These are phyloP conservation scores for Botrytis hyacinthi DNA, from an alignment of 2,329 filamentous ascomycete species.

Conservation along the genomic window DNA sequence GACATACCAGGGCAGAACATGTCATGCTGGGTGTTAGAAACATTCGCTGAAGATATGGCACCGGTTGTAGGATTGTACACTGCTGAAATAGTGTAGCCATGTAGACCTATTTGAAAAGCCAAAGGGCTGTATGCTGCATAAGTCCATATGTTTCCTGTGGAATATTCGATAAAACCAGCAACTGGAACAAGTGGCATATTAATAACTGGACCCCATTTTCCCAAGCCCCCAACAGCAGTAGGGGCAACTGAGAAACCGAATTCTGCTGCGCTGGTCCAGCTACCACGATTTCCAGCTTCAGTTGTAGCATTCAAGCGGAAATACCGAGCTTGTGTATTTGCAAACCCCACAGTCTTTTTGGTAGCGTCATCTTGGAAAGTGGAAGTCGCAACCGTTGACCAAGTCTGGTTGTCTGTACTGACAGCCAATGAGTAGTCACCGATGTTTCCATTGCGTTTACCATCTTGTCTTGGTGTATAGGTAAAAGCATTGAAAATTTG, in stretches of 20 bases:
- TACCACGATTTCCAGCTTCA: constrained; percentile 27
- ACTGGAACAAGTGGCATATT: constrained; percentile 27
- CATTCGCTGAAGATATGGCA: constrained; percentile 31
- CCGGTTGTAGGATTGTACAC: constrained; percentile 37
- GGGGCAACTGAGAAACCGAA: constrained; percentile 16
- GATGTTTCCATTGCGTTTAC: constrained; percentile 40
- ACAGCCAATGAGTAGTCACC: constrained; percentile 37
- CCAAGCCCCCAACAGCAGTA: constrained; percentile 3
- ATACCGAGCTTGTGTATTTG: constrained; percentile 21
- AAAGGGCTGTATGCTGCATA: constrained; percentile 23
- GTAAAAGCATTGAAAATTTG: constrained; percentile 38
- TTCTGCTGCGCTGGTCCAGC: constrained; percentile 25
- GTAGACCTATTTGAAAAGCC: constrained; percentile 7
- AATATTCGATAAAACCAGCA: constrained; percentile 24
- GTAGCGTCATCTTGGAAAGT: constrained; percentile 27
- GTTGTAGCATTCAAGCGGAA: constrained; percentile 24
- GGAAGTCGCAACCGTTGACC: constrained; percentile 34
- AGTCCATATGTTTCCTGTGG: constrained; percentile 24
- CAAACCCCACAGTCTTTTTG: constrained; percentile 20
- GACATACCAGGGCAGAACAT: constrained; percentile 32
- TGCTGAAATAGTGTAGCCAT: constrained; percentile 38
- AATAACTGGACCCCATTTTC: constrained; percentile 28
- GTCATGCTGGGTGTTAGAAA: constrained; percentile 31
- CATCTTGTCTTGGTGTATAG: constrained; percentile 40
- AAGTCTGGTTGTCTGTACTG: constrained; percentile 38